These are phyloP conservation scores for Eutreptiella sp. DNA, from an alignment of 208 protist genomes.

Conservation along the genomic window DNA sequence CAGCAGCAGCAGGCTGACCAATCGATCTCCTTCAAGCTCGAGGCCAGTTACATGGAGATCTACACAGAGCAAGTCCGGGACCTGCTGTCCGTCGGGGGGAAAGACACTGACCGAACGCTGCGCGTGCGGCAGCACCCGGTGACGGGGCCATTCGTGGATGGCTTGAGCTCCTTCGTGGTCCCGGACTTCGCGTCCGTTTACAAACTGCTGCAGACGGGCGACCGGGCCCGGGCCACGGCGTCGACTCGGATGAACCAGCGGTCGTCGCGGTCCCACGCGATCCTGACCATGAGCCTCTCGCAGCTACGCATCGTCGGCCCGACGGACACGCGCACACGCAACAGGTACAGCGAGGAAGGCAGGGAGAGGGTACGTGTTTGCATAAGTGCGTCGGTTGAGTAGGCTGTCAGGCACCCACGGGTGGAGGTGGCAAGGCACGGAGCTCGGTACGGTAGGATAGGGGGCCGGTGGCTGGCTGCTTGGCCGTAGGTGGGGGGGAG, in stretches of 20 bases:
- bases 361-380: too few relatives aligned
- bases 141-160: constrained; percentile 24
- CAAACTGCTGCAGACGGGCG: constrained; percentile 50
- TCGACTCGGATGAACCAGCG: constrained; percentile 73
- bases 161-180: constrained; percentile 27
- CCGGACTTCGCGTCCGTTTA: constrained; percentile 45
- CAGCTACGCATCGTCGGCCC: too few relatives aligned
- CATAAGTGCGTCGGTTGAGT: too few relatives aligned
- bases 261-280: constrained; percentile 79
- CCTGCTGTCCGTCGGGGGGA: constrained; percentile 9
- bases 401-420: too few relatives aligned
- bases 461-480: too few relatives aligned
- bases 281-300: constrained; percentile 73
- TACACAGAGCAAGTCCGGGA: constrained; percentile 40
- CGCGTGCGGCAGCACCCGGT: constrained; percentile 12
- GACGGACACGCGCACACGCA: too few relatives aligned
- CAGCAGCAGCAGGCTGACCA: constrained; percentile 1
- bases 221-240: constrained; percentile 59
- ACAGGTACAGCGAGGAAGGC: too few relatives aligned
- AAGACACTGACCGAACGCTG: background rate
- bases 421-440: too few relatives aligned
- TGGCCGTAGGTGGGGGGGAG: too few relatives aligned
- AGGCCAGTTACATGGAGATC: constrained; percentile 37
- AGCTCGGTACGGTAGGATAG: too few relatives aligned
- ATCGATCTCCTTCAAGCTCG: constrained; percentile 26